phyloP scores from a whole-genome alignment of 2,329 filamentous ascomycete genomes.

The Diaporthe eres region DNA sequence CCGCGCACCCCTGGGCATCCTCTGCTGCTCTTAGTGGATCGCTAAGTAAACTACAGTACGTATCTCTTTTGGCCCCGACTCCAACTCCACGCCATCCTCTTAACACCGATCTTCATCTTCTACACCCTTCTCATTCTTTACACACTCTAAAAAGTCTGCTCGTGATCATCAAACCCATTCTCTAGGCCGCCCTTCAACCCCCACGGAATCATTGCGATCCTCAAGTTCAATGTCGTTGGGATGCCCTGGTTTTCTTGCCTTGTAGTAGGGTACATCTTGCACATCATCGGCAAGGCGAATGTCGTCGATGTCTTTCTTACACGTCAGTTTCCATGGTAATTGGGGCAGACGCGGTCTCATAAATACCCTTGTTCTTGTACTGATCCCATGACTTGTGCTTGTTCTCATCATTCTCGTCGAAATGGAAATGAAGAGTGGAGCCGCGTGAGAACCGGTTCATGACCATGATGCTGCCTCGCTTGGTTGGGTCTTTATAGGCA shows the following conservation, averaged over 20 bases:
- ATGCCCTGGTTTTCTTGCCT: not conserved
- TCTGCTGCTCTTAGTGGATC: too few species aligned
- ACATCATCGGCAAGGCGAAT: not conserved
- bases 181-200: not conserved
- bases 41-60: too few species aligned
- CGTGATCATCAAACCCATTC: not conserved
- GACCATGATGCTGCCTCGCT: not conserved
- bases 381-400: not conserved
- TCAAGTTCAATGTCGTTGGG: not conserved
- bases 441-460: not conserved
- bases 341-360: not conserved
- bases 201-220: not conserved
- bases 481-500: not conserved
- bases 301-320: not conserved
- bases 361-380: not conserved
- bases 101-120: too few species aligned
- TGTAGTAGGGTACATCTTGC: not conserved
- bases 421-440: not conserved
- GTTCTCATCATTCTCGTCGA: not conserved
- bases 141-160: too few species aligned
- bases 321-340: not conserved
- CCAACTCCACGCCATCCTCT: too few species aligned
- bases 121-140: too few species aligned
- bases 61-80: too few species aligned
- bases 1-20: too few species aligned